Conservation (phyloP, 2,329 filamentous ascomycete species). For the Aureobasidium sp. region DNA sequence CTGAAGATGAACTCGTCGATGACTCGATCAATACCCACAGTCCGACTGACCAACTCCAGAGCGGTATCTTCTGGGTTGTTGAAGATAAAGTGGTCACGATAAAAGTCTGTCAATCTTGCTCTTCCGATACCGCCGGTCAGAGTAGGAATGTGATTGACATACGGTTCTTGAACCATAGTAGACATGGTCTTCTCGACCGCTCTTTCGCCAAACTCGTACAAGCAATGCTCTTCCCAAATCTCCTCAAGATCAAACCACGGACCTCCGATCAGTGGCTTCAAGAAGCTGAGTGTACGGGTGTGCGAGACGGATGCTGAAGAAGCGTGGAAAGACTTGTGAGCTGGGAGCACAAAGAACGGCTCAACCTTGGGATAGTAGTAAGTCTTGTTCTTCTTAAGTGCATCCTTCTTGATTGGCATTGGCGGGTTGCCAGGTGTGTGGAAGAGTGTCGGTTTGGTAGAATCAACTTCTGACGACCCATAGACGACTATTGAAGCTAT, state of each 20-base stretch:
- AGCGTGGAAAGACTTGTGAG: conserved; percentile 44
- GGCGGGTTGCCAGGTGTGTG: conserved; percentile 21
- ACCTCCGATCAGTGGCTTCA: conserved; percentile 55
- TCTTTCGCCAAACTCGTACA: conserved; percentile 41
- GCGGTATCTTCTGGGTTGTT: conserved; percentile 46
- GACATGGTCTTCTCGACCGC: conserved; percentile 25
- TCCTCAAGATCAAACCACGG: conserved; percentile 49
- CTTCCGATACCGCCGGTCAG: conserved; percentile 38
- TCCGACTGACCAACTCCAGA: conserved; percentile 49
- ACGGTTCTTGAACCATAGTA: conserved; percentile 25
- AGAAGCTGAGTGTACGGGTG: conserved; percentile 55
- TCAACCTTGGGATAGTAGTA: conserved; percentile 41
- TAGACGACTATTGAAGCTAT: conserved; percentile 21
- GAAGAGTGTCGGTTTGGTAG: conserved; percentile 20
- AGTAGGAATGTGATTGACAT: conserved; percentile 35
- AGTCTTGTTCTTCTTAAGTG: conserved; percentile 27
- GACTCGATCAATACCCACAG: conserved; percentile 48
- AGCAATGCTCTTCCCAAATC: conserved; percentile 37
- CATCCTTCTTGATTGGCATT: conserved; percentile 12
- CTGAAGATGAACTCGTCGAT: conserved; percentile 51
- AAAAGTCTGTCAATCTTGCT: conserved; percentile 42
- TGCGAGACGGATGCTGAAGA: conserved; percentile 54
- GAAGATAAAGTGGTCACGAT: conserved; percentile 49
- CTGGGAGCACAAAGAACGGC: conserved; percentile 44
- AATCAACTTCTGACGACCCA: conserved; percentile 15